phyloP scores from a whole-genome alignment of 2,329 filamentous ascomycete species.

The Cryphonectria naterciae region DNA sequence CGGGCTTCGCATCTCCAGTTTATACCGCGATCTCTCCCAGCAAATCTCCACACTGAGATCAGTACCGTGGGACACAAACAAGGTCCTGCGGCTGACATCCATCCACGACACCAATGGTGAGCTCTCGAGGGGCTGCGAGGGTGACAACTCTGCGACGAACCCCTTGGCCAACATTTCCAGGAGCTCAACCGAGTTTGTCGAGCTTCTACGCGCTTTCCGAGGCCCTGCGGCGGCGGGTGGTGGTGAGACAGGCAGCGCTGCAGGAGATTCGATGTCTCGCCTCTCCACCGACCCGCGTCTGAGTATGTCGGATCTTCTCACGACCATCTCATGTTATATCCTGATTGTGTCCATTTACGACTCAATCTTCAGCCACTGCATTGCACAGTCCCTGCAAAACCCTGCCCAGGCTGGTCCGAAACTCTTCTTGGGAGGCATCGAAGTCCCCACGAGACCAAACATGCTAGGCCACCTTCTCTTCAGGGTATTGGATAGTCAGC shows the following conservation, averaged over 20 bases:
- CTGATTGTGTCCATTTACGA: background rate
- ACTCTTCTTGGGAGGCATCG: background rate
- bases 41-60: background rate
- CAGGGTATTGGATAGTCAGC: background rate
- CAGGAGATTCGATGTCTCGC: background rate
- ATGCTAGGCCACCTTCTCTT: background rate
- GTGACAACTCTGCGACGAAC: background rate
- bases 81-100: background rate
- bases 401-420: background rate
- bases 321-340: background rate
- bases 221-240: too few species aligned
- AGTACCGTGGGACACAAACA: background rate
- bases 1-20: background rate
- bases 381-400: background rate
- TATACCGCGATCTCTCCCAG: background rate
- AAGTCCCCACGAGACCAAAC: background rate
- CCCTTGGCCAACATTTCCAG: background rate
- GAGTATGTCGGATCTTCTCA: background rate
- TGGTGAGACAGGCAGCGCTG: background rate
- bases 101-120: background rate
- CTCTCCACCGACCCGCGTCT: background rate
- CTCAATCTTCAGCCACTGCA: background rate
- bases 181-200: background rate
- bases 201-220: background rate
- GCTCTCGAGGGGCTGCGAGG: background rate